Evolutionary conservation across 768 basidiomycete genomes (phyloP), one percentile per base, ranked within the genome.

Genomic region (Scleroderma citrinum): DNA sequence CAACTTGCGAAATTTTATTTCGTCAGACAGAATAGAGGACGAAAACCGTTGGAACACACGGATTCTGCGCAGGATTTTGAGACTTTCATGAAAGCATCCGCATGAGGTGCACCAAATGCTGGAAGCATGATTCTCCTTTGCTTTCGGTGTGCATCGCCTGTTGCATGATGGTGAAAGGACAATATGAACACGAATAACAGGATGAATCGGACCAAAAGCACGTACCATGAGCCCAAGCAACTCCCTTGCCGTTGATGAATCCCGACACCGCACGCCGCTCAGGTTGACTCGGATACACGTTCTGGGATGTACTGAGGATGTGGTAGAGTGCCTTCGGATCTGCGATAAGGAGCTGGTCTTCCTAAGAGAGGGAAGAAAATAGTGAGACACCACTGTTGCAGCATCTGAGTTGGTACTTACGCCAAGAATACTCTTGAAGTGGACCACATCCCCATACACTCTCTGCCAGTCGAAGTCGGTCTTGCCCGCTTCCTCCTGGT

Each of bases 51-150:
- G 26, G 26, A 29, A 21, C 38, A 14, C 21, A 52, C 51, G 31
- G 29, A 12, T 17, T 41, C 38, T 10, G 48, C 47, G 30, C 21
- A 67, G 48, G 68, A 64, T 36, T 65, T 65, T 59, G 77, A 78
- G 37, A 76, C 72, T 29, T 76, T 72, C 5, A 77, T 66, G 50
- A 75, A 76, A 5, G 76, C 67, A 46, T 71, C 77, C 13, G 74
- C 70, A 53, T 79, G 73, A 5, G 73, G 70, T 12, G 66, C 71
- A 51, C 76, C 76, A 52, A 79, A 78, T 5, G 74, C 77, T 10
- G 77, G 77, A 36, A 76, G 64, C 74, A 77, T 77, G 29, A 76
- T 71, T 55, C 72, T 76, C 43, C 76, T 62, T 49, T 79, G 76
- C 37, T 76, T 69, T 54, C 65, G 74, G 51, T 79, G 77, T 17